Base-by-base conservation (phyloP, 148 eudicot species). In the Polygonum aviculare region DNA sequence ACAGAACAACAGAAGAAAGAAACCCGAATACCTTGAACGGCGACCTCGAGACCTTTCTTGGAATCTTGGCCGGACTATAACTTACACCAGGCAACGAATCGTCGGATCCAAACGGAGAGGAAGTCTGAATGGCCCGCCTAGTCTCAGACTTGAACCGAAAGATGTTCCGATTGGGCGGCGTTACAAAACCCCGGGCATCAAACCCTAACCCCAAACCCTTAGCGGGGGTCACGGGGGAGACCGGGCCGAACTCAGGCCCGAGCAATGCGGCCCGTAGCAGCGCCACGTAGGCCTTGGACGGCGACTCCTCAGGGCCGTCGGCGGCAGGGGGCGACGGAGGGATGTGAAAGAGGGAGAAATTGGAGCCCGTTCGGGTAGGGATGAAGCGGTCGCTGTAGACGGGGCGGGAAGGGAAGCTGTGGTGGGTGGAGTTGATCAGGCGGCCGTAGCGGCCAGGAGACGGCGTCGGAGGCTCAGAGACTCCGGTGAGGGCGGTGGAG, bases 231-330 rank as follows among this genome's bases (percentile, higher is more conserved):
- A 80, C 87, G 10, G 94, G 97, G 12, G 80, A 77, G 31, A 67
- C 79, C 7, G 80, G 77, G 59, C 97, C 98, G 38, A 94, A 94
- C 80, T 95, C 97, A 89, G 91, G 60, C 67, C 98, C 98, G 83
- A 95, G 92, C 55, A 91, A 83, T 3, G 97, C 97, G 0, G 87
- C 82, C 80, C 86, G 75, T 41, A 94, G 36, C 12, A 94, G 82
- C 21, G 87, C 76, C 1, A 78, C 85, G 47, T 94, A 90, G 3
- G 92, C 79, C 11, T 78, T 75, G 35, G 85, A 72, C 15, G 69
- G 69, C 10, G 87, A 65, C 18, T 84, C 93, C 7, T 81, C 85
- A 14, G 82, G 71, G 62, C 78, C 79, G 40, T 82, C 81, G 3
- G 81, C 74, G 39, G 79, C 9, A 78, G 81, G 0, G 77, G 79